Conservation (phyloP, 2,329 filamentous ascomycete species). For the Fusarium nisikadoi region DNA sequence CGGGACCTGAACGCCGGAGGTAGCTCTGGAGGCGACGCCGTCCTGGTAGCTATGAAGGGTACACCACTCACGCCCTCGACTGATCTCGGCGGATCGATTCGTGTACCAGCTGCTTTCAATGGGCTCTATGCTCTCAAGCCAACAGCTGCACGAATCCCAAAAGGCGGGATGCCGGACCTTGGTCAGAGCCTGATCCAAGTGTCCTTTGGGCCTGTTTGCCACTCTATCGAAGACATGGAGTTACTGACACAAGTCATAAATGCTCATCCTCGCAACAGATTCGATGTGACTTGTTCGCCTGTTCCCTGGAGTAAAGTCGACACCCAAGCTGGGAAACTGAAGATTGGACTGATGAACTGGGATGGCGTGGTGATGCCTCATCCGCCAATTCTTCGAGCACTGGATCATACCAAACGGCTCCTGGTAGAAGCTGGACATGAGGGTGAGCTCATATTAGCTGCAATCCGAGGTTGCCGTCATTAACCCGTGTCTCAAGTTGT, state of each 20-base stretch:
- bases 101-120: slow-evolving; percentile 47
- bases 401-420: background rate
- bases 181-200: slow-evolving; percentile 50
- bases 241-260: slow-evolving; percentile 1
- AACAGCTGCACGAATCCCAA: slow-evolving; percentile 31
- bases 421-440: slow-evolving; percentile 9
- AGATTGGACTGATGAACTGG: slow-evolving; percentile 9
- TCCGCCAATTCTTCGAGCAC: slow-evolving; percentile 10
- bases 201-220: slow-evolving; percentile 52
- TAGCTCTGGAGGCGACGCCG: slow-evolving; percentile 64
- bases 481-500: background rate
- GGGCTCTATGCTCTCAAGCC: slow-evolving; percentile 36
- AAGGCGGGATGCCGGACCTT: slow-evolving; percentile 17
- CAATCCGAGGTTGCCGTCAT: accelerated
- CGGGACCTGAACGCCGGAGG: slow-evolving; percentile 67
- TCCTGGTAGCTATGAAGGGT: slow-evolving; percentile 50
- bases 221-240: slow-evolving; percentile 11
- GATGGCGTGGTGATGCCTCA: slow-evolving; percentile 20
- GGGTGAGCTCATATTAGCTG: background rate
- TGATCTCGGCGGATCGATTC: slow-evolving; percentile 49
- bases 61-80: slow-evolving; percentile 47
- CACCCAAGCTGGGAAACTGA: background rate
- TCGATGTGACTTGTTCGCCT: slow-evolving; percentile 2
- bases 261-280: background rate
- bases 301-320: background rate